Conservation (phyloP, 345 rosid species). For the Salix udensis region DNA sequence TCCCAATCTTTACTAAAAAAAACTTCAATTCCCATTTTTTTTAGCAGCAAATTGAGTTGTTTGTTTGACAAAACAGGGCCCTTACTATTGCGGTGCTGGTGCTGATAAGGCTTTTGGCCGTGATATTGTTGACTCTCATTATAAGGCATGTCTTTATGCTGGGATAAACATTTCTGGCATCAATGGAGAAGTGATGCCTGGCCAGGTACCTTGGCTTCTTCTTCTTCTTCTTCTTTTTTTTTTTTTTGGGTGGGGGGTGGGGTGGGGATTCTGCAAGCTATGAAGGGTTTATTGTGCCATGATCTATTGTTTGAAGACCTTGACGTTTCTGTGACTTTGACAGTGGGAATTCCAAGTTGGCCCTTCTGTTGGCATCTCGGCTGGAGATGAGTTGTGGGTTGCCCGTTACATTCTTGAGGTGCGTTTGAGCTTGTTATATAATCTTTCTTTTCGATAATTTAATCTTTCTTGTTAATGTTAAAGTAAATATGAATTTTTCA, state of each 20-base stretch:
- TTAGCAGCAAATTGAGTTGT: background rate
- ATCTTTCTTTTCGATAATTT: background rate
- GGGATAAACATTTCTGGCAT: conserved; percentile 23
- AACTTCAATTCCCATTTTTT: too few species aligned
- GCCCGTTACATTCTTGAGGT: conserved; percentile 27
- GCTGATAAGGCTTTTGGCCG: conserved; percentile 29
- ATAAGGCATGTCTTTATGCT: conserved; percentile 23
- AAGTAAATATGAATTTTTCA: background rate
- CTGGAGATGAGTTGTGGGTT: conserved; percentile 27
- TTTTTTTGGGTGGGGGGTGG: too few species aligned
- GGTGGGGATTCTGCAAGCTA: too few species aligned
- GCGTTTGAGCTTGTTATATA: background rate
- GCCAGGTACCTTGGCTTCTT: conserved; percentile 9
- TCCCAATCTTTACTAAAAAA: background rate
- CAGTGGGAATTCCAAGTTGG: conserved; percentile 33
- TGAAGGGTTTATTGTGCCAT: background rate
- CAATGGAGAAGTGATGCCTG: conserved; percentile 29
- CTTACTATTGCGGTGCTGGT: conserved; percentile 23
- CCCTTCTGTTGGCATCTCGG: conserved; percentile 20
- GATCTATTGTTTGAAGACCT: background rate
- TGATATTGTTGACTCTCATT: conserved; percentile 22
- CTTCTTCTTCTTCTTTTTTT: too few species aligned
- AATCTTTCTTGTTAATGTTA: background rate
- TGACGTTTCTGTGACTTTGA: too few species aligned
- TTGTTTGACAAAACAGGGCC: conserved; percentile 10